Conservation (phyloP, 2,329 filamentous ascomycete species). For the Cercospora sp. region DNA sequence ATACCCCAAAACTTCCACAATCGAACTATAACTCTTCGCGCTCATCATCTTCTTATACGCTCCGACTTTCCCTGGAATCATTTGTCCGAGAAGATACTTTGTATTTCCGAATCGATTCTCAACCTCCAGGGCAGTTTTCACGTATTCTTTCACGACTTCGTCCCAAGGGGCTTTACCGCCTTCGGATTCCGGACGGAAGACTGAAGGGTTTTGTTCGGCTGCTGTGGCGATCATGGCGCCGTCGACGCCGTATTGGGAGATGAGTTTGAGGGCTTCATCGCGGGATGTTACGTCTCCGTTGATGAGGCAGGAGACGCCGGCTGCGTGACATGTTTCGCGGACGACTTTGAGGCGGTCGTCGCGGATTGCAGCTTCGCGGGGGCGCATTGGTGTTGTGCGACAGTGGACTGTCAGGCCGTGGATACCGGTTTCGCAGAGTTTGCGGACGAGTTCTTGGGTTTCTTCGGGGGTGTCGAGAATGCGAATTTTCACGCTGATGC, state of each 20-base stretch:
- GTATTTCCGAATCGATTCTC: slow-evolving; percentile 91
- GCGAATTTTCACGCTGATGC: slow-evolving; percentile 95
- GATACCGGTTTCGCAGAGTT: slow-evolving; percentile 83
- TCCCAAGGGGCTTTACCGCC: slow-evolving; percentile 74
- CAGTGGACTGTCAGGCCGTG: slow-evolving; percentile 92
- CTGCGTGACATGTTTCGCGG: slow-evolving; percentile 73
- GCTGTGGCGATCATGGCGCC: slow-evolving; percentile 96
- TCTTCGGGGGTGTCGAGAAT: slow-evolving; percentile 74
- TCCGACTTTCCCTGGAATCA: slow-evolving; percentile 77
- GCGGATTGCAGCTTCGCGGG: slow-evolving; percentile 81
- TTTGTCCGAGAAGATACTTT: slow-evolving; percentile 82
- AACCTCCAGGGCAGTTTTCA: slow-evolving; percentile 70
- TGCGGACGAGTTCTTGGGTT: slow-evolving; percentile 75
- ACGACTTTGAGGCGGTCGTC: slow-evolving; percentile 77
- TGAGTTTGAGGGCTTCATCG: slow-evolving; percentile 70
- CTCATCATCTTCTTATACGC: slow-evolving; percentile 62
- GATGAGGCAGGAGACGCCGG: slow-evolving; percentile 89
- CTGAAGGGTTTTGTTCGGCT: slow-evolving; percentile 87
- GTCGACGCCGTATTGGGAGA: slow-evolving; percentile 79
- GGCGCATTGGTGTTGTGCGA: slow-evolving; percentile 93
- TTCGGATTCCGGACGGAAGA: slow-evolving; percentile 69
- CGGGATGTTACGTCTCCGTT: slow-evolving; percentile 85
- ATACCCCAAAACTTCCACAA: slow-evolving; percentile 66
- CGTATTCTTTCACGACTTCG: slow-evolving; percentile 74
- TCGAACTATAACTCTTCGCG: slow-evolving; percentile 69